Evolutionary conservation across 148 eudicot genomes (phyloP).

Genomic region (Polygonum maritimum): DNA sequence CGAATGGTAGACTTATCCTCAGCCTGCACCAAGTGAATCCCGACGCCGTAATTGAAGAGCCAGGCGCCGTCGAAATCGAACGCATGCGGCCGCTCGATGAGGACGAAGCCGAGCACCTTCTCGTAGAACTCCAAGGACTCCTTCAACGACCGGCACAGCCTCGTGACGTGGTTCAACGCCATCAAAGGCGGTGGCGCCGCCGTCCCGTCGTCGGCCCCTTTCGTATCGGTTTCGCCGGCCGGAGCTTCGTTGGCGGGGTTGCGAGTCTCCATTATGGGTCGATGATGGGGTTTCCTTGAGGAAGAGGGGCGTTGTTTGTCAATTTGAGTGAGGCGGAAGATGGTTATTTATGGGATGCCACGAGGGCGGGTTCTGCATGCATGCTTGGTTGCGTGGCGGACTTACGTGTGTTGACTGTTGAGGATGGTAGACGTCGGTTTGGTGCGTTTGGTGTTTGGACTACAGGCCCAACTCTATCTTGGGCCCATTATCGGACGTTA

Average conservation of each 20-base stretch:
- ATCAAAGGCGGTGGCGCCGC: constrained; percentile 10
- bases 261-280: neutral
- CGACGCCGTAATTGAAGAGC: constrained; percentile 69
- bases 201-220: neutral
- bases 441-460: neutral
- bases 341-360: neutral
- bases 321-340: neutral
- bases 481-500: neutral
- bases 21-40: constrained; percentile 54
- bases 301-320: neutral
- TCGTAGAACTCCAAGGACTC: constrained; percentile 54
- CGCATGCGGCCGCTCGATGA: constrained; percentile 45
- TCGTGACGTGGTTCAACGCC: constrained; percentile 58
- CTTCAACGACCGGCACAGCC: constrained; percentile 45
- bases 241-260: neutral
- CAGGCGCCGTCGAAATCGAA: constrained; percentile 65
- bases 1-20: constrained; percentile 23
- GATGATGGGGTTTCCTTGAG: neutral
- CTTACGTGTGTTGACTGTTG: neutral
- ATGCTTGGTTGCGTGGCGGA: neutral
- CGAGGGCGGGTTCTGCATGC: neutral
- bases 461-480: neutral
- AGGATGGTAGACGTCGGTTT: neutral
- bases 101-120: constrained; percentile 48
- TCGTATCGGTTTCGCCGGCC: neutral